Evolutionary conservation across 495 filamentous ascomycete species (phyloP).

Genomic region (Aspergillus panamensis): DNA sequence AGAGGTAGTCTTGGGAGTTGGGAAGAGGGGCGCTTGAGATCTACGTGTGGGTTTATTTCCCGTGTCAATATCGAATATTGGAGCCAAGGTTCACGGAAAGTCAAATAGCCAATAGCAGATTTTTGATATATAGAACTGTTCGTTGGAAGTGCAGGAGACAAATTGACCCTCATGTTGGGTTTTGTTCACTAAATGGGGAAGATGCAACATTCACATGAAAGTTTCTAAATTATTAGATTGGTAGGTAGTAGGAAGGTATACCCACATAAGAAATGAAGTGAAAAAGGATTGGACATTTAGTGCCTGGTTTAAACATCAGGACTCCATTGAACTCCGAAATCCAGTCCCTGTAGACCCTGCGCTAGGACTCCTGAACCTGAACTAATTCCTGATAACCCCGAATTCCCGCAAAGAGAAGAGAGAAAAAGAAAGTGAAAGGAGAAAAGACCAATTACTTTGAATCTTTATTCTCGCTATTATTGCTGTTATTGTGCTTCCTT

Average conservation of each 20-base stretch:
- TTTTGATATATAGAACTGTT: too few species aligned
- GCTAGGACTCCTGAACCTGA: conserved; percentile 9
- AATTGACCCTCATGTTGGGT: too few species aligned
- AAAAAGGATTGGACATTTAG: conserved; percentile 8
- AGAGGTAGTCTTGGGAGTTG: too few species aligned
- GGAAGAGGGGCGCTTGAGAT: too few species aligned
- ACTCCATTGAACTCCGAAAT: conserved; percentile 12
- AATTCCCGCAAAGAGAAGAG: neutral
- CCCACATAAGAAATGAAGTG: conserved; percentile 8
- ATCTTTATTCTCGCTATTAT: conserved; percentile 11
- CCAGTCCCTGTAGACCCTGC: neutral
- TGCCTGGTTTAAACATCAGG: conserved; percentile 12
- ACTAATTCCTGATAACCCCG: neutral
- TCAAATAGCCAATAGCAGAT: too few species aligned
- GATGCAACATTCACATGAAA: neutral
- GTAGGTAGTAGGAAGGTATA: conserved; percentile 3
- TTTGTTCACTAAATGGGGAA: too few species aligned
- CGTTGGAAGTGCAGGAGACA: too few species aligned
- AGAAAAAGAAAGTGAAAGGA: neutral
- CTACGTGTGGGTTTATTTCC: too few species aligned
- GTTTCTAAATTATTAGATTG: conserved; percentile 13
- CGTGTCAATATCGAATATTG: too few species aligned
- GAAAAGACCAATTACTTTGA: neutral
- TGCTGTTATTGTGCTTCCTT: conserved; percentile 28
- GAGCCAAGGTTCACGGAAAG: too few species aligned